Conservation (phyloP, 768 basidiomycete species). For the Clitopilus passeckerianus region DNA sequence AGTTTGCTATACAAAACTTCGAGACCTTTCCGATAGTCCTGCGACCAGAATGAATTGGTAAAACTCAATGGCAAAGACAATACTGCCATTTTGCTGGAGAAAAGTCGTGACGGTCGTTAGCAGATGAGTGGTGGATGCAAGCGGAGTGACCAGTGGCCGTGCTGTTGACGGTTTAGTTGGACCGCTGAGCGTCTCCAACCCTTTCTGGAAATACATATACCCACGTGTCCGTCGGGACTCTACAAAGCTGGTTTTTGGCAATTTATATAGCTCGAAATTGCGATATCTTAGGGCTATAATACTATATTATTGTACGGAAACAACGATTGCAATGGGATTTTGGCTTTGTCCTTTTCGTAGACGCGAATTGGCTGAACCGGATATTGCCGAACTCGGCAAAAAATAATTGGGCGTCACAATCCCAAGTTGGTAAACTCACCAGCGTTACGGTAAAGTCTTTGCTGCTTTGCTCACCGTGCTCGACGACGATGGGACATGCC, state of each 20-base stretch:
- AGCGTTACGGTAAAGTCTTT: not conserved
- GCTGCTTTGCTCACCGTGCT: not conserved
- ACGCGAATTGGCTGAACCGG: not conserved
- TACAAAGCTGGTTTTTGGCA: not conserved
- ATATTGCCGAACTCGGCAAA: not conserved
- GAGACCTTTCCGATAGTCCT: conserved; percentile 82
- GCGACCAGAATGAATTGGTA: conserved; percentile 92
- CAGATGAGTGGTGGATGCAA: not conserved
- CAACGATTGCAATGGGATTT: too few species aligned
- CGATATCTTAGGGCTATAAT: too few species aligned
- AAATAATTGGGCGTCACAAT: not conserved
- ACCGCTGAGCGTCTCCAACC: not conserved
- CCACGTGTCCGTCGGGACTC: not conserved
- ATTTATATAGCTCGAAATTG: not conserved
- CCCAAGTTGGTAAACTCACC: not conserved
- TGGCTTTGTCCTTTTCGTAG: not conserved
- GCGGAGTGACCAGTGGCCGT: not conserved
- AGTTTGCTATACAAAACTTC: conserved; percentile 74
- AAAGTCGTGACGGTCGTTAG: not conserved
- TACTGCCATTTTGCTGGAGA: conserved; percentile 61
- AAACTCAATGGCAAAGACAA: conserved; percentile 87
- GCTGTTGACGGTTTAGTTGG: not conserved
- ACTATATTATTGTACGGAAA: too few species aligned
- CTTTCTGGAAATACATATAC: not conserved
- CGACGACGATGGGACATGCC: conserved; percentile 48